Evolutionary conservation across 2,329 filamentous ascomycete genomes (phyloP), one percentile per base, ranked within the genome.

Genomic region (Fusarium sp.): DNA sequence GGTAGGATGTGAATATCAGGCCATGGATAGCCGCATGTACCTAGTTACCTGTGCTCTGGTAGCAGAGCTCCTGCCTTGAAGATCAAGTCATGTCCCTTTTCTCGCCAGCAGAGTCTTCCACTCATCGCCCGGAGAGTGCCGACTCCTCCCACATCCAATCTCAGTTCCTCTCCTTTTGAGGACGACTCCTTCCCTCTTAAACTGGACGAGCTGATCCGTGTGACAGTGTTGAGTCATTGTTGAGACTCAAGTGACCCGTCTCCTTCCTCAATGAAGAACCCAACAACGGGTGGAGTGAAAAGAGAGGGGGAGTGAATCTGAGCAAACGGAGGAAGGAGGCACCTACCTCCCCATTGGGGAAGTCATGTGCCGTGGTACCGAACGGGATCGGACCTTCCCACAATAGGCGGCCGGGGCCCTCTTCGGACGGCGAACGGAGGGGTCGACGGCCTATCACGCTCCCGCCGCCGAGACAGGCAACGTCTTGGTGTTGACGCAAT

Each of bases 401-500:
- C 38, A 24, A 66, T 65, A 46, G 29, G 24, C 12, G 5, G 20
- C 46, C 44, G 44, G 24, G 2, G 6, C 14, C 16, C 53, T 11
- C 31, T 49, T 27, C 29, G 58, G 22, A 65, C 46, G 53, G 55
- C 22, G 22, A 71, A 66, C 57, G 31, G 53, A 56, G 61, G 35
- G 57, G 17, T 42, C 55, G 17, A 42, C 35, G 36, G 55, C 59
- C 36, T 64, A 31, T 51, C 55, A 57, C 59, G 40, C 53, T 57
- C 55, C 35, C 44, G 33, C 36, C 33, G 51, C 58, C 27, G 51
- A 70, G 62, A 51, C 51, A 62, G 22, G 14, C 42, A 53, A 20
- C 40, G 44, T 59, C 56, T 14, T 35, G n/a, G 38, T 10, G 38
- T 70, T 61, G 59, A 70, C 67, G 59, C 58, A 64, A 70, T 68